phyloP scores from a whole-genome alignment of 2,329 filamentous ascomycete genomes.

The Fusarium pseudoanthophilum region DNA sequence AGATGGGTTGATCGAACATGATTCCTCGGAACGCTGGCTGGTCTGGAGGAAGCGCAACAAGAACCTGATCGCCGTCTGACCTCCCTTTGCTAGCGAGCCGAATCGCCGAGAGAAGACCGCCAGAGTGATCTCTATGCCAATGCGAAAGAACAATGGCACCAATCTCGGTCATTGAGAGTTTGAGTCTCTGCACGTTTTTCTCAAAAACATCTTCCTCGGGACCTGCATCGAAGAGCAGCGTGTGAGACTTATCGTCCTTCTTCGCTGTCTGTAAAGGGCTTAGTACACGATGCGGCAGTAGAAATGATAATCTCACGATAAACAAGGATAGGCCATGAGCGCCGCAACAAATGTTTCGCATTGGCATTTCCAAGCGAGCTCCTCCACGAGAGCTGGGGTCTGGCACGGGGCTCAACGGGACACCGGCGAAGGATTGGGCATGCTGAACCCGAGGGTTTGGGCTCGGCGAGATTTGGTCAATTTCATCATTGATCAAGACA shows the following conservation, averaged over 20 bases:
- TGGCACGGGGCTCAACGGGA: background rate
- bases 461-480: background rate
- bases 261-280: background rate
- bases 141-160: background rate
- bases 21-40: background rate
- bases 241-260: background rate
- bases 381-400: background rate
- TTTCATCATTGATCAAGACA: background rate
- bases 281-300: background rate
- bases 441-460: background rate
- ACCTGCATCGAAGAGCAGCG: background rate
- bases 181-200: background rate
- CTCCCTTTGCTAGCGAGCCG: background rate
- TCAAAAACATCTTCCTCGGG: background rate
- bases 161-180: background rate
- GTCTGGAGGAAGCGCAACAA: background rate
- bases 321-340: background rate
- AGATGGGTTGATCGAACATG: background rate
- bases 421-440: background rate
- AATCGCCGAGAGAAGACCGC: background rate
- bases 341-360: background rate
- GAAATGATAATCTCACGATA: background rate
- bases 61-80: no score
- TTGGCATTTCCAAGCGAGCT: background rate
- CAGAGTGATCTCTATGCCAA: conserved; percentile 1